A percentile compares a stretch with the other conserved stretches of the same genome.
phyloP scores from a whole-genome alignment of 495 filamentous ascomycete genomes.

The Xylaria intraflava region DNA sequence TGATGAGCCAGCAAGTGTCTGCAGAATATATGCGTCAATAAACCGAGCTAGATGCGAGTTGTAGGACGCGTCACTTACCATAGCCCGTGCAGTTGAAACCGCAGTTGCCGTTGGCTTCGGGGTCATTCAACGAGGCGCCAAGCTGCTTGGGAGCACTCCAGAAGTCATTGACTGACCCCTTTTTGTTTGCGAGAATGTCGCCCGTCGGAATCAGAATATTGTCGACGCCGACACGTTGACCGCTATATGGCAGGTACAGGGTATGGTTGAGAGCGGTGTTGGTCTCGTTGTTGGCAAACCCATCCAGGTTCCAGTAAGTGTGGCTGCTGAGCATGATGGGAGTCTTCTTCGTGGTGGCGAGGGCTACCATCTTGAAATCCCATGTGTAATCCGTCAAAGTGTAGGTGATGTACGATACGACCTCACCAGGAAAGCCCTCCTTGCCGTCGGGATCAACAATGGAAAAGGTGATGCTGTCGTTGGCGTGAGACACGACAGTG shows the following conservation, averaged over 20 bases:
- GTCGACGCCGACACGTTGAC: slow-evolving; percentile 65
- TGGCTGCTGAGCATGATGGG: slow-evolving; percentile 62
- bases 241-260: slow-evolving; percentile 64
- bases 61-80: slow-evolving; percentile 38
- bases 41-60: neutral
- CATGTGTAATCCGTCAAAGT: slow-evolving; percentile 45
- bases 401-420: slow-evolving; percentile 72
- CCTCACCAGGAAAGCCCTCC: slow-evolving; percentile 74
- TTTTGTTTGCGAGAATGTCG: slow-evolving; percentile 57
- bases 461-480: slow-evolving; percentile 69
- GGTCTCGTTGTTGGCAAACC: slow-evolving; percentile 58
- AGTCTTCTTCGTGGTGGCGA: slow-evolving; percentile 52
- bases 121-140: slow-evolving; percentile 56
- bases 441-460: slow-evolving; percentile 64
- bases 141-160: slow-evolving; percentile 65
- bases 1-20: slow-evolving; percentile 49
- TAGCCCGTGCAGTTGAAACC: slow-evolving; percentile 71
- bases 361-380: slow-evolving; percentile 50
- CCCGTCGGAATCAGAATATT: slow-evolving; percentile 73
- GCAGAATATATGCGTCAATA: neutral
- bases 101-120: slow-evolving; percentile 53
- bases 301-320: slow-evolving; percentile 87
- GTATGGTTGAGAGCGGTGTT: slow-evolving; percentile 62
- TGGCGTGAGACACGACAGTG: slow-evolving; percentile 61
- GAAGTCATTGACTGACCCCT: slow-evolving; percentile 66